Conservation (phyloP, 164 flowering plant species). For the Tetracentron sinense region DNA sequence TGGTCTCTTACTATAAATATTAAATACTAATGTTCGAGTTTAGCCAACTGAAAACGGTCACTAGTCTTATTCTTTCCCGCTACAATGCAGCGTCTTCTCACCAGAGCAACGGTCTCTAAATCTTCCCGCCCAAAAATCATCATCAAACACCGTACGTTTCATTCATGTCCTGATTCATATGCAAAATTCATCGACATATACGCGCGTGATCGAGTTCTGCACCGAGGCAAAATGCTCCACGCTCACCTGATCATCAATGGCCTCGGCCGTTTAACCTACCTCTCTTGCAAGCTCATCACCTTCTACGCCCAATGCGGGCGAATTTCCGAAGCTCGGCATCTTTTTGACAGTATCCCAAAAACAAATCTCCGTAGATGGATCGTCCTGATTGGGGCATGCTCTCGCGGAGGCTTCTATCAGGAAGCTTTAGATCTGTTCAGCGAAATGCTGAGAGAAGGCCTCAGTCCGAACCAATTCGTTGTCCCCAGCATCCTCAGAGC, state of each 20-base stretch:
- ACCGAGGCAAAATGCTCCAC: constrained; percentile 45
- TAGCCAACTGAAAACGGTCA: too few relatives aligned
- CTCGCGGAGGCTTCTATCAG: constrained; percentile 46
- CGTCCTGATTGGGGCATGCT: constrained; percentile 48
- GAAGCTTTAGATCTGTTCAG: constrained; percentile 50
- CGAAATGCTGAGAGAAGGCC: constrained; percentile 50
- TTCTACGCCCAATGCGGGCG: constrained; percentile 45
- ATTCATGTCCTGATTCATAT: constrained; percentile 25
- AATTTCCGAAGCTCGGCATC: constrained; percentile 34
- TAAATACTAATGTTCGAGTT: too few relatives aligned
- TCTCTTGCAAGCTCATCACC: constrained; percentile 55
- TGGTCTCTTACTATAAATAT: too few relatives aligned
- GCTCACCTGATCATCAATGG: constrained; percentile 53
- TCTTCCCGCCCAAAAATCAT: neutral
- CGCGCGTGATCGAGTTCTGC: constrained; percentile 32
- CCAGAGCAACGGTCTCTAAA: constrained; percentile 4
- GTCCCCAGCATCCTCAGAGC: constrained; percentile 72
- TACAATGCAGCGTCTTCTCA: constrained; percentile 12
- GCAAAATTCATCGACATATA: constrained; percentile 31
- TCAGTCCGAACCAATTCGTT: constrained; percentile 39
- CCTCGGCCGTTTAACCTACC: constrained; percentile 31
- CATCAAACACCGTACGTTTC: constrained; percentile 18
- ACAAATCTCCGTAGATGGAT: constrained; percentile 52
- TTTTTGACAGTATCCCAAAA: constrained; percentile 66
- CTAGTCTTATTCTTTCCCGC: constrained; percentile 8